Conservation (phyloP, 495 filamentous ascomycete species). For the Annulohypoxylon stygium region DNA sequence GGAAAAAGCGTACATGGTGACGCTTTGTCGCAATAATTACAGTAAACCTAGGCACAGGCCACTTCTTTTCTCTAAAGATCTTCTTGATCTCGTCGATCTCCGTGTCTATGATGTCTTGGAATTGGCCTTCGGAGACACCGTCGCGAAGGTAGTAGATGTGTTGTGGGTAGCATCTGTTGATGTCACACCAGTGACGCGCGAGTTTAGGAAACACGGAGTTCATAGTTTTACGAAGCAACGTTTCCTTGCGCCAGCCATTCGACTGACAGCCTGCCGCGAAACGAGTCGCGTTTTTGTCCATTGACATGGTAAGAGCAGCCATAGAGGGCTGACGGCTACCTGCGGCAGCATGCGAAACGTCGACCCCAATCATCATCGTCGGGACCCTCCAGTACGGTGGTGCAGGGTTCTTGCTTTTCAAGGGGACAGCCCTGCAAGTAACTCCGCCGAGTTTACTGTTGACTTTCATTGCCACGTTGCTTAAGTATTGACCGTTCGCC, state of each 20-base stretch:
- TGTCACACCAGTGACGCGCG: slow-evolving; percentile 71
- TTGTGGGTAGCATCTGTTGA: slow-evolving; percentile 65
- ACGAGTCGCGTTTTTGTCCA: slow-evolving; percentile 73
- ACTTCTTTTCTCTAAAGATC: slow-evolving; percentile 59
- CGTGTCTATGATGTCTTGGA: slow-evolving; percentile 75
- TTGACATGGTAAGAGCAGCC: slow-evolving; percentile 87
- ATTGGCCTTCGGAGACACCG: slow-evolving; percentile 91
- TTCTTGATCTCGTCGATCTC: slow-evolving; percentile 79
- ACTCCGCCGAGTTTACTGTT: slow-evolving; percentile 95
- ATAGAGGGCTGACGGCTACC: slow-evolving; percentile 72
- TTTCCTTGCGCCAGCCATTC: slow-evolving; percentile 82
- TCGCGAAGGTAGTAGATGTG: slow-evolving; percentile 95
- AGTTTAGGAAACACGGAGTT: slow-evolving; percentile 71
- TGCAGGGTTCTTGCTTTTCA: not conserved
- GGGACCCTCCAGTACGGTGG: slow-evolving; percentile 60
- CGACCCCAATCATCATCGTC: slow-evolving; percentile 86
- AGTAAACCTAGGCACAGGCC: slow-evolving; percentile 64
- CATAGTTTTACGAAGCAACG: slow-evolving; percentile 75
- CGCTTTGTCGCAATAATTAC: slow-evolving; percentile 92
- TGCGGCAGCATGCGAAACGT: slow-evolving; percentile 87
- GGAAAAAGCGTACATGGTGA: slow-evolving; percentile 94
- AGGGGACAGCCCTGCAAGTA: slow-evolving; percentile 59
- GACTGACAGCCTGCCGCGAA: slow-evolving; percentile 82
- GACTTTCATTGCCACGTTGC: slow-evolving; percentile 93
- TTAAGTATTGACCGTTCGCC: slow-evolving; percentile 79